phyloP scores from a whole-genome alignment of 345 rosid genomes.

The Heritiera littoralis region DNA sequence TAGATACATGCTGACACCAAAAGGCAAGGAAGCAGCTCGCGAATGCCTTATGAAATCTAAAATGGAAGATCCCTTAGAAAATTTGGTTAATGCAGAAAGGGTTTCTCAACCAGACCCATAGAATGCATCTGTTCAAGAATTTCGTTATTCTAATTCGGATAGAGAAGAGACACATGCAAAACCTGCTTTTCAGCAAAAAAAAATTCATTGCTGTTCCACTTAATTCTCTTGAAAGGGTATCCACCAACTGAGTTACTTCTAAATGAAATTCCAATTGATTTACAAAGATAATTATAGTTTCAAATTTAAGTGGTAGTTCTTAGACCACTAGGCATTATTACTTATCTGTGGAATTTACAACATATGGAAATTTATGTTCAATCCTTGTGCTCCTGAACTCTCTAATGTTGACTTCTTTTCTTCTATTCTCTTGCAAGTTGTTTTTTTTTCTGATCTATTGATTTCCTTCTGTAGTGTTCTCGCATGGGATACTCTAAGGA shows the following conservation, averaged over 20 bases:
- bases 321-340: background rate
- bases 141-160: constrained; percentile 30
- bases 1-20: constrained; percentile 88
- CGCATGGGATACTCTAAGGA: constrained; percentile 67
- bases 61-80: constrained; percentile 45
- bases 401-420: background rate
- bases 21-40: constrained; percentile 72
- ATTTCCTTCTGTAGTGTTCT: constrained; percentile 43
- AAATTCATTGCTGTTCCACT: constrained; percentile 44
- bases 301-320: background rate
- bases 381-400: constrained; percentile 2
- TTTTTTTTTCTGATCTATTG: constrained; percentile 12
- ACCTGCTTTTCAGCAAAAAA: constrained; percentile 33
- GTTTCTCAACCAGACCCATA: constrained; percentile 33
- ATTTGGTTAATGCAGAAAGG: constrained; percentile 35
- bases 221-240: constrained; percentile 59
- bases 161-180: constrained; percentile 29
- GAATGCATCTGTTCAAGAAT: constrained; percentile 29
- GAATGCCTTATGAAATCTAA: constrained; percentile 75
- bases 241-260: background rate
- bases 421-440: background rate
- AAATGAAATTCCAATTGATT: constrained; percentile 9
- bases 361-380: background rate
- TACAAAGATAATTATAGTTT: background rate
- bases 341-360: background rate